Base-by-base conservation (phyloP, 1,284 basidiomycete genomes). In the Wolfiporia cocos region DNA sequence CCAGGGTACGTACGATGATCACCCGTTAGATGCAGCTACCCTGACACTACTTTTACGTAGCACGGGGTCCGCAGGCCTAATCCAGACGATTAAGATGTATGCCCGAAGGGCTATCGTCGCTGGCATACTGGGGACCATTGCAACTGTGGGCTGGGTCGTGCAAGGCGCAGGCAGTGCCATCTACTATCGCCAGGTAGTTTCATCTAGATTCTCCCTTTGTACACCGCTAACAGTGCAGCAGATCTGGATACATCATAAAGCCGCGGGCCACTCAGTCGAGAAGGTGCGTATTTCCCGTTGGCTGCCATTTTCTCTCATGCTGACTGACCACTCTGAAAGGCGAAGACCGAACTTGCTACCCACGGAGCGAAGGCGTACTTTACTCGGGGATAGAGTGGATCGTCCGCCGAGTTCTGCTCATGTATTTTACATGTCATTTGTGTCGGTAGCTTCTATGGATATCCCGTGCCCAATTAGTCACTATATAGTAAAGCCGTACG, bases 31-130 rank as follows among this genome's bases (percentile, higher is more conserved):
- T 15, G 14, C 24, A 10, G 3, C 4, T n/a, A 18, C 17, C 5
- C 20, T 40, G 38, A 23, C 14, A 9, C 4, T 32, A 28, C n/a
- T 64, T 9, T 58, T 64, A 49, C 61, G 57, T 14, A 86, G 88
- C 46, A 96, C 94, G 32, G 95, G 95, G 20, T 91, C 90, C 30
- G 92, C 91, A 10, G 95, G 96, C n/a, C 72, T 99, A 35, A 90
- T 98, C 58, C 90, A 92, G 64, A 95, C 86, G 24, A 89, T 96
- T 52, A 71, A 81, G 48, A 81, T 83, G 69, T 90, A 81, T 59
- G 69, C 73, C n/a, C 58, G 65, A 34, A 70, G 74, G 36, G 68
- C 72, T 28, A 71, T 88, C 64, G 78, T 80, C 18, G 84, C 91
- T 15, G 92, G 79, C 38, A 71, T 93, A 38, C 72, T 97, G 40